Evolutionary conservation across 73 alveolate species (phyloP).

Genomic region (Tetrahymena borealis): DNA sequence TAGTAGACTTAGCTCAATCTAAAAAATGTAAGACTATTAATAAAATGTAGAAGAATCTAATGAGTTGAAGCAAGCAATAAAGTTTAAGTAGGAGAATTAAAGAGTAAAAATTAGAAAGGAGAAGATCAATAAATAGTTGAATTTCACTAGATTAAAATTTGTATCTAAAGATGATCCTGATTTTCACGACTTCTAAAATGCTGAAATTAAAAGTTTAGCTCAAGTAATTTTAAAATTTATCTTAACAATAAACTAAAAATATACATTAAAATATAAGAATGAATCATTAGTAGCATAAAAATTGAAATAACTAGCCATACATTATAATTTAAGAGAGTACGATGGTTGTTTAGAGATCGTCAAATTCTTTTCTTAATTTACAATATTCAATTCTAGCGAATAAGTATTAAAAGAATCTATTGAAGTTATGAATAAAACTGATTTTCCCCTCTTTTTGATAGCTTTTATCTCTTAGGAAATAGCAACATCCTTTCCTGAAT

Average conservation of each 20-base stretch:
- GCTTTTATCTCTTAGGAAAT: not conserved
- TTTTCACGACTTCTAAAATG: not conserved
- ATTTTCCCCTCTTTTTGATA: not conserved
- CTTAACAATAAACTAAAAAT: not conserved
- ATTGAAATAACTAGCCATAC: not conserved
- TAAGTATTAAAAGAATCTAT: not conserved
- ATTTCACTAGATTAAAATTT: not conserved
- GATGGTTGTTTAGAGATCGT: not conserved
- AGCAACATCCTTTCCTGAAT: not conserved
- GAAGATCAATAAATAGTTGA: not conserved
- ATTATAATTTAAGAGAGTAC: not conserved
- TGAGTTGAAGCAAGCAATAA: not conserved
- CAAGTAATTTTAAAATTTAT: not conserved
- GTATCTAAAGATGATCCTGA: not conserved
- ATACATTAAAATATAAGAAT: not conserved
- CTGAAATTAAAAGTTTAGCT: not conserved
- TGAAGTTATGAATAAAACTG: not conserved
- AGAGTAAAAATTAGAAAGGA: not conserved
- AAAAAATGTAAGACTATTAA: not conserved
- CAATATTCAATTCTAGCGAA: not conserved
- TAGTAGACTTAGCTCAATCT: not conserved
- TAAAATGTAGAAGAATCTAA: not conserved
- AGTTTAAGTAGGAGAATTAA: not conserved
- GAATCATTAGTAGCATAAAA: not conserved
- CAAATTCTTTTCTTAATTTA: not conserved